These are phyloP conservation scores for Epichloe sibirici DNA, from an alignment of 2,329 filamentous ascomycete species.

Conservation along the genomic window DNA sequence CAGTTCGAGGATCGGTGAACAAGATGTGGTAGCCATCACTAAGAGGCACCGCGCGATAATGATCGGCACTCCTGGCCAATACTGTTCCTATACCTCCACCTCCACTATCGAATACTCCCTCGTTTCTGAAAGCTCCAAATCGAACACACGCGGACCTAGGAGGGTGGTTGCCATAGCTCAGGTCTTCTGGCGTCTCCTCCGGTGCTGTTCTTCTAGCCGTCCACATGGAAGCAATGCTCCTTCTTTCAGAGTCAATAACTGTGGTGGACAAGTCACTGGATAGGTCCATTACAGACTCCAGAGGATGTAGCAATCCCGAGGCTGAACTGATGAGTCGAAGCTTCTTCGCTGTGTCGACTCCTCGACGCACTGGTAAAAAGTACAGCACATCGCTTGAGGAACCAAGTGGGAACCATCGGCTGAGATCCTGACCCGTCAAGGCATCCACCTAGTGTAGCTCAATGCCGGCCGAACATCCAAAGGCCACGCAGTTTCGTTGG, in stretches of 20 bases:
- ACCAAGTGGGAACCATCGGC: slow-evolving; percentile 42
- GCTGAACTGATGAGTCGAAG: slow-evolving; percentile 51
- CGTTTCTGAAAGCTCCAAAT: background rate
- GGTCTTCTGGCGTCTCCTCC: slow-evolving; percentile 5
- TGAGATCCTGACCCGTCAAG: slow-evolving; percentile 34
- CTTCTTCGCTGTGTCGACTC: slow-evolving; percentile 38
- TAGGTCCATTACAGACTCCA: slow-evolving; percentile 11
- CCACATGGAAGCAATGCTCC: slow-evolving; percentile 9
- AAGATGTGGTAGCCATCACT: slow-evolving; percentile 54
- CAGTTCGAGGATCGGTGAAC: slow-evolving; percentile 48
- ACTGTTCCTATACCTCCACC: slow-evolving; percentile 14
- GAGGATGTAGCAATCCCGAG: slow-evolving; percentile 21
- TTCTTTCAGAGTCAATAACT: slow-evolving; percentile 11
- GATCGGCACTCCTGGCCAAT: slow-evolving; percentile 37
- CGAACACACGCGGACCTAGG: background rate
- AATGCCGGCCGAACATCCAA: slow-evolving; percentile 49
- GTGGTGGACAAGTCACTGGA: slow-evolving; percentile 14
- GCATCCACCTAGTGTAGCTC: slow-evolving; percentile 48
- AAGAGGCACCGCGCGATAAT: slow-evolving; percentile 51
- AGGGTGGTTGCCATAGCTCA: background rate
- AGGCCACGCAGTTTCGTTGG: slow-evolving; percentile 51
- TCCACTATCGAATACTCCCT: background rate
- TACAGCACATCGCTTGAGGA: slow-evolving; percentile 43
- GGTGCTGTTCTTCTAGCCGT: background rate
- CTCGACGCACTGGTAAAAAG: slow-evolving; percentile 44